Base-by-base conservation (phyloP, 73 alveolate genomes). In the Effrenium voratum region DNA sequence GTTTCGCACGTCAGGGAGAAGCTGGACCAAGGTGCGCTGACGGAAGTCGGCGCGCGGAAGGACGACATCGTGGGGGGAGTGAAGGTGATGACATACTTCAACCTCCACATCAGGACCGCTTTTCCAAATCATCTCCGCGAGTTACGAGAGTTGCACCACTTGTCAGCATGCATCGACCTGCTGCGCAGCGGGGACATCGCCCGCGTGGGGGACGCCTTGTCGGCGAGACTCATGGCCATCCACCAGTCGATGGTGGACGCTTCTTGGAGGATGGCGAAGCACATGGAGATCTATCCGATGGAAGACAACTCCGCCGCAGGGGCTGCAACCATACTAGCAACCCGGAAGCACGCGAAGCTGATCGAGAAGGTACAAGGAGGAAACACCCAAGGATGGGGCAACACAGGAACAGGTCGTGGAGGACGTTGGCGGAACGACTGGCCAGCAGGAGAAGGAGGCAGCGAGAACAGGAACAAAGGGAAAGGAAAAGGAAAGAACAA, bases 151-250 rank as follows among this genome's bases (percentile, higher is more conserved):
- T 26, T 77, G 16, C 66, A 44, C 43, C 88, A 77, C 66, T 22
- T 77, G 45, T 38, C 88, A 10, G 66, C 88, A 2, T 2, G 32
- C 16, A 24, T 77, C 8, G 88, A 77, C 43, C 1, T 19, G 28
- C 5, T 77, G 66, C 40, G 88, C 24, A 1, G n/a, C 44, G 88
- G 88, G 43, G 66, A 77, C 8, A 8, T 77, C 2, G 43, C 43
- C 5, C 4, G 45, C 2, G 8, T 43, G 5, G 88, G 66, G 43
- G 83, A 86, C 47, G 46, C 77, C 0, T 28, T 86, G 63, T 49
- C 94, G 19, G 94, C 83, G 1, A 36, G 94, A 16, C 59, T 86
- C 82, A 38, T 86, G 26, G 94, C 94, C n/a, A 2, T 86, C 19
- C 82, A 86, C 19, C 82, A 38, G 46, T 1, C 70, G 38, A 36